Percentiles rank a stretch among this genome's conserved stretches.
Evolutionary conservation across 2,329 filamentous ascomycete species (phyloP).

Genomic region (Beauveria caledonica): DNA sequence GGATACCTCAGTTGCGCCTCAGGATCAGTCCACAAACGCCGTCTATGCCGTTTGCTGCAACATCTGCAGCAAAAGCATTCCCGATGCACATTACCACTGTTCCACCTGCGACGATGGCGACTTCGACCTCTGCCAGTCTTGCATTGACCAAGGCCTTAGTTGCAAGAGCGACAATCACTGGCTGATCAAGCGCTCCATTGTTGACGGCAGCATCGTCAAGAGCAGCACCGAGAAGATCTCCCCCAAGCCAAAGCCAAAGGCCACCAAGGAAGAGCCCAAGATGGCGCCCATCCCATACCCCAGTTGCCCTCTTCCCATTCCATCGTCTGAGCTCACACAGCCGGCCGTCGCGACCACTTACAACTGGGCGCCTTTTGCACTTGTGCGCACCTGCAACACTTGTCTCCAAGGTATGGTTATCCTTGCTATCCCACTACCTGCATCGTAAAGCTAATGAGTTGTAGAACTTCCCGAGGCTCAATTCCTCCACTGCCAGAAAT

Average conservation of each 20-base stretch:
- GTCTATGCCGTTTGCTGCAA: conserved; percentile 89
- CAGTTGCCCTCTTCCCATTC: neutral
- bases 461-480: conserved; percentile 63
- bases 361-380: conserved; percentile 5
- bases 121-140: conserved; percentile 82
- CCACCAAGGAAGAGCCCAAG: conserved; percentile 5
- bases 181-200: conserved; percentile 85
- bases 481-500: conserved; percentile 78
- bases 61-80: conserved; percentile 69
- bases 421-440: neutral
- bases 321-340: no score
- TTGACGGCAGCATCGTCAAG: conserved; percentile 69
- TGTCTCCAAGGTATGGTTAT: conserved; percentile 38
- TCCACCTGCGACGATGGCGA: conserved; percentile 87
- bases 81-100: conserved; percentile 87
- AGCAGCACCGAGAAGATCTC: conserved; percentile 78
- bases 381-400: conserved; percentile 61
- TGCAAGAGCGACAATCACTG: conserved; percentile 79
- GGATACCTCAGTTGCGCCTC: neutral
- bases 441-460: neutral
- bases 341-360: neutral
- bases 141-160: conserved; percentile 65
- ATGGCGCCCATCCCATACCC: neutral
- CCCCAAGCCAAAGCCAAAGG: conserved; percentile 38
- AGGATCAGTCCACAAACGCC: neutral